Percentiles rank a stretch among this genome's conserved stretches.
Conservation (phyloP, 352 stramenopile species). For the Pythium aquatile region DNA sequence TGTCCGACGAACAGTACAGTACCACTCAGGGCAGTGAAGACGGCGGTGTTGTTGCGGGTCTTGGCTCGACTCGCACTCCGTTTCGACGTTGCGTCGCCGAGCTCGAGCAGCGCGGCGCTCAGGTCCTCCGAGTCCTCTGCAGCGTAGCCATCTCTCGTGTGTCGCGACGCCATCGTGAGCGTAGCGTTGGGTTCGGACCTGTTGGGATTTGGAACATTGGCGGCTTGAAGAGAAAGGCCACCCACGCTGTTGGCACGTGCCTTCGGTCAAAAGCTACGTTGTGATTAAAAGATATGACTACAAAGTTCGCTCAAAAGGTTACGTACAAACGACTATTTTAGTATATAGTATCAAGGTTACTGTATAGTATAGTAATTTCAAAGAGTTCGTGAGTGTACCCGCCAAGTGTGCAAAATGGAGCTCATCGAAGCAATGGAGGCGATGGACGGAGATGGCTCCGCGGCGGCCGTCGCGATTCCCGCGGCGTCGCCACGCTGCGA, state of each 20-base stretch:
- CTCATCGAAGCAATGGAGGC: constrained; percentile 57
- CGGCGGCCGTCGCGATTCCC: background rate
- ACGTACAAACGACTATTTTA: constrained; percentile 1
- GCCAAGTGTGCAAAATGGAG: constrained; percentile 36
- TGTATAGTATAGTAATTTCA: background rate
- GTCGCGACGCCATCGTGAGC: background rate
- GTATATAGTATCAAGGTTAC: background rate
- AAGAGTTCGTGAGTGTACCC: background rate
- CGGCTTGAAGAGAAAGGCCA: background rate
- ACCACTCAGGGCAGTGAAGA: background rate
- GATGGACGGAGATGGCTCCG: constrained; percentile 28
- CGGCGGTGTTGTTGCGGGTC: background rate
- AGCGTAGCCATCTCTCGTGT: background rate
- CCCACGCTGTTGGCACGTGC: background rate
- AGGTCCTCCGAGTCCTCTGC: background rate
- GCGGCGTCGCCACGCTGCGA: constrained; percentile 19
- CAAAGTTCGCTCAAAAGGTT: background rate
- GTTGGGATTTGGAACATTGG: too few species aligned
- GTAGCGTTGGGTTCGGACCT: too few species aligned
- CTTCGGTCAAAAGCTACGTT: background rate
- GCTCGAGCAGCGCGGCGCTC: background rate
- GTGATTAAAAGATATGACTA: background rate
- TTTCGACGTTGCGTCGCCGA: background rate
- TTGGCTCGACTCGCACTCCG: background rate
- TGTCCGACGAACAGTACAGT: too few species aligned